Evolutionary conservation across 1,139 yeast species (phyloP).

Genomic region (Nadsonia starkeyi-henricii): DNA sequence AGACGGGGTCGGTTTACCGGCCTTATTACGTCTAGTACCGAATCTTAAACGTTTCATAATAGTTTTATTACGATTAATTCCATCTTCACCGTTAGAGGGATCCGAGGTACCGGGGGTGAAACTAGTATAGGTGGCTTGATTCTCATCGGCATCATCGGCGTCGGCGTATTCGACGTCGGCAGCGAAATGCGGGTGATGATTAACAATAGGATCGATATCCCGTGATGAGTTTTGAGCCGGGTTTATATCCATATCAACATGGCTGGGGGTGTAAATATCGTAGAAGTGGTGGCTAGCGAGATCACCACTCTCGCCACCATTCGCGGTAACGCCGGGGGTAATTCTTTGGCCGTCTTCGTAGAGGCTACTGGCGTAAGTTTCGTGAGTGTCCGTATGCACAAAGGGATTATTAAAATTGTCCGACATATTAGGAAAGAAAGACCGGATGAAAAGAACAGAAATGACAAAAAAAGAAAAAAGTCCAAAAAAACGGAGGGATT

Average conservation of each 20-base stretch:
- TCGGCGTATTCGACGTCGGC: background rate
- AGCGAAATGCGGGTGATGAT: background rate
- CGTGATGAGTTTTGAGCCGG: too few species aligned
- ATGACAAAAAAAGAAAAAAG: too few species aligned
- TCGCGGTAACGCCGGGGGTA: background rate
- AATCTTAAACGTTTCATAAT: background rate
- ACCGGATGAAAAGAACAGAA: too few species aligned
- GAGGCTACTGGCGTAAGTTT: background rate
- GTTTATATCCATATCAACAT: too few species aligned
- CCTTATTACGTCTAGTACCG: background rate
- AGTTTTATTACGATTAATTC: background rate
- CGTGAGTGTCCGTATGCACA: background rate
- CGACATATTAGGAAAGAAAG: too few species aligned
- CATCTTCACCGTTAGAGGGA: too few species aligned
- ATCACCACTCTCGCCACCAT: background rate
- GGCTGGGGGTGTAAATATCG: too few species aligned
- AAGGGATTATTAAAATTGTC: too few species aligned
- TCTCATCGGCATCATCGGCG: background rate
- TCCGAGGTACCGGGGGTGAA: background rate
- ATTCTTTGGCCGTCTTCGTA: too few species aligned
- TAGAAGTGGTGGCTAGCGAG: background rate
- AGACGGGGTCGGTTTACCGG: background rate
- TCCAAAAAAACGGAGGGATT: too few species aligned
- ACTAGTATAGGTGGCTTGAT: background rate
- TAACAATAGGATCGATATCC: background rate